Percentiles rank a stretch among this genome's conserved stretches.
Conservation (phyloP, 306 rosid species). For the Macrotyloma uniflorum region DNA sequence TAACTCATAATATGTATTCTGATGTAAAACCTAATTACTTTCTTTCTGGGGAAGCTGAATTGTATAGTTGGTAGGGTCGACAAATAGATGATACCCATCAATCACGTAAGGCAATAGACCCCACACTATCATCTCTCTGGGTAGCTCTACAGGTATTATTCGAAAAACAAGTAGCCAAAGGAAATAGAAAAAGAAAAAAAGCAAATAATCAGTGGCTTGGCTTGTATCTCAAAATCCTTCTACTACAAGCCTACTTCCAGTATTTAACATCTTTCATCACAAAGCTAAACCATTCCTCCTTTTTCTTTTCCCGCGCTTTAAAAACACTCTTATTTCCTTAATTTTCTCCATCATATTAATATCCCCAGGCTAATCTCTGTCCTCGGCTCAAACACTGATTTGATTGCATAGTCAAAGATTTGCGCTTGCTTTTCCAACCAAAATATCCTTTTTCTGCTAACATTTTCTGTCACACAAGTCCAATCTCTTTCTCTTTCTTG, state of each 20-base stretch:
- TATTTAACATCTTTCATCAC: slow-evolving; percentile 25
- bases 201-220: not conserved
- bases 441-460: slow-evolving; percentile 38
- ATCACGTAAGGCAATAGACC: slow-evolving; percentile 34
- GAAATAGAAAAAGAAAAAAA: not conserved
- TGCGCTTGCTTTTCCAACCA: slow-evolving; percentile 51
- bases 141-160: slow-evolving; percentile 37
- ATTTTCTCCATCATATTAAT: slow-evolving; percentile 15
- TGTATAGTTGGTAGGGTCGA: slow-evolving; percentile 40
- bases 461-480: slow-evolving; percentile 33
- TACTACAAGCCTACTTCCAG: slow-evolving; percentile 42
- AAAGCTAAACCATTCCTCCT: slow-evolving; percentile 30
- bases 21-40: too few relatives aligned
- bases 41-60: too few relatives aligned
- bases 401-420: slow-evolving; percentile 56
- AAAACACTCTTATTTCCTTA: slow-evolving; percentile 8
- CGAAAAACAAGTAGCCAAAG: not conserved
- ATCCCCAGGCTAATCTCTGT: not conserved
- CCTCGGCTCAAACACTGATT: not conserved
- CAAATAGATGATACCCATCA: slow-evolving; percentile 36
- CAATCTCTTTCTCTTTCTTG: slow-evolving; percentile 22
- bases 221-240: slow-evolving; percentile 38
- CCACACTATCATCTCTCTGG: slow-evolving; percentile 40
- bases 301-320: slow-evolving; percentile 46
- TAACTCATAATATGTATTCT: too few relatives aligned